Evolutionary conservation across 176 grass and related monocot genomes (phyloP).

Genomic region (Alopecurus myosuroides): DNA sequence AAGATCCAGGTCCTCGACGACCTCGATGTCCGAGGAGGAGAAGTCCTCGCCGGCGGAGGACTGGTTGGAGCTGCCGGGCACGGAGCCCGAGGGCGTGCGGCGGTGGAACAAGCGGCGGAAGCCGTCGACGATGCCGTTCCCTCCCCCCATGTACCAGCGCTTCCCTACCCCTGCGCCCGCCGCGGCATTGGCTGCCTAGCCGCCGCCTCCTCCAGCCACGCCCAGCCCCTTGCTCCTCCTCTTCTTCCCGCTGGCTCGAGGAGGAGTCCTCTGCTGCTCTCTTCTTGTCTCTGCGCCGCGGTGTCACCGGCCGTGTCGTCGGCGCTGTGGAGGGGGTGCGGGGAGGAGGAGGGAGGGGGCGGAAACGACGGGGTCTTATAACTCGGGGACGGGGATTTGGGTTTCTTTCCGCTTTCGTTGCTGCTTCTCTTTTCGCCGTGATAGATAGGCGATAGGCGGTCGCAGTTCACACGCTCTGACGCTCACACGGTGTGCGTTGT

Average conservation of each 20-base stretch:
- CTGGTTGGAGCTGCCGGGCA: slow-evolving; percentile 6
- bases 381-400: background rate
- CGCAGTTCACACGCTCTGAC: background rate
- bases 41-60: slow-evolving; percentile 29
- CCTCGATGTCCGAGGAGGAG: slow-evolving; percentile 29
- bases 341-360: background rate
- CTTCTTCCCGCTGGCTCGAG: background rate
- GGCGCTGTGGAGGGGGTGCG: background rate
- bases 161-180: slow-evolving; percentile 20
- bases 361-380: slow-evolving; percentile 5
- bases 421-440: background rate
- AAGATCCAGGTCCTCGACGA: slow-evolving; percentile 58
- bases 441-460: background rate
- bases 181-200: slow-evolving; percentile 35
- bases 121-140: slow-evolving; percentile 51
- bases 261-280: background rate
- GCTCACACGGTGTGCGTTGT: background rate
- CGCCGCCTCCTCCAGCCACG: background rate
- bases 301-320: background rate
- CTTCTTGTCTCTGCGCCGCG: background rate
- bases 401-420: background rate
- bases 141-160: slow-evolving; percentile 37
- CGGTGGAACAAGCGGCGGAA: slow-evolving; percentile 78
- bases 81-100: slow-evolving; percentile 21
- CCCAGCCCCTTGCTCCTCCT: background rate